Base-by-base conservation (phyloP, 2,329 filamentous ascomycete genomes). In the Fusarium domesticum region DNA sequence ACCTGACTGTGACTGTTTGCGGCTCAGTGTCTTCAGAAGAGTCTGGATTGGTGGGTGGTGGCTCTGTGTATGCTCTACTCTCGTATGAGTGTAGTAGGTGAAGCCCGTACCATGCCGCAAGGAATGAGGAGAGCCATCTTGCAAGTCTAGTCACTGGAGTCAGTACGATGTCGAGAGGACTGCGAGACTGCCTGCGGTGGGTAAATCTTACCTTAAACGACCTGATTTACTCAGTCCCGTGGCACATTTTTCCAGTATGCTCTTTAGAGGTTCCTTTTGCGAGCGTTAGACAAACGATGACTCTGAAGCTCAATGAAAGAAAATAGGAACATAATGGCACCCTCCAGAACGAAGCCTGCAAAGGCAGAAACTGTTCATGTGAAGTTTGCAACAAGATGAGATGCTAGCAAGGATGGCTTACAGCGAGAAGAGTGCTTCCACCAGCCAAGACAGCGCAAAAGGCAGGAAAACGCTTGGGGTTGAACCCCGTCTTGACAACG, bases 401-500 rank as follows among this genome's bases (percentile, higher is more conserved):
- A 25, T 31, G 14, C 25, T 15, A 35, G 36, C 12, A 33, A 18
- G 32, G 35, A 35, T 36, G 58, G 71, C 56, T 66, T 77, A 80
- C 70, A 82, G 73, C n/a, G 84, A 60, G n/a, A 8, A 84, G 60
- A 18, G 79, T 81, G 50, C 75, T 77, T 31, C 80, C 80, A 25
- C 81, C 81, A 31, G 80, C 75, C 8, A 84, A 64, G 6, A 73
- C 69, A 6, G 80, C 81, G 60, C 81, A 84, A 59, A 84, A 84
- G 4, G 79, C 71, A 34, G 81, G 79, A 56, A 84, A 84, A 7
- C 80, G 71, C 47, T 75, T 74, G 43, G 69, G 66, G 35, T 79
- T 76, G 14, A 83, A 64, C 3, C 77, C 79, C 6, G 71, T 70
- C 32, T 64, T 66, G 25, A 83, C 59, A 44, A 80, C 74, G 25